Evolutionary conservation across 2,329 filamentous ascomycete genomes (phyloP).

Genomic region (Aspergillus ruber): DNA sequence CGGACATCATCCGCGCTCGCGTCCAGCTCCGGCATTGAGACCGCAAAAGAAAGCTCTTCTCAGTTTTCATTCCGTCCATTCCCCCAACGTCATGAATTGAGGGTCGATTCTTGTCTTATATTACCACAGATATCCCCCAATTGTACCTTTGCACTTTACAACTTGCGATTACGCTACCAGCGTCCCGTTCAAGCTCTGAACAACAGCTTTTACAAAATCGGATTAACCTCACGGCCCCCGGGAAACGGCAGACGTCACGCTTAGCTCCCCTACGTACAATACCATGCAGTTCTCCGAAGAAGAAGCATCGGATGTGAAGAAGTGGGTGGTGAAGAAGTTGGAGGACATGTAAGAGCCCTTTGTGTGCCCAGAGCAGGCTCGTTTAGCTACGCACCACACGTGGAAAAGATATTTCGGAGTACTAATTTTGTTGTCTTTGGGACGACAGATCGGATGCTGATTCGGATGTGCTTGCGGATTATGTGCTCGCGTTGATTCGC

Average conservation of each 20-base stretch:
- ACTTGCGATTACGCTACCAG: neutral
- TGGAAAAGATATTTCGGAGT: neutral
- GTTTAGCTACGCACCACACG: neutral
- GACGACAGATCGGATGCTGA: conserved; percentile 53
- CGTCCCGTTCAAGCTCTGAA: neutral
- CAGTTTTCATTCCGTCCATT: neutral
- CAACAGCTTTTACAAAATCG: neutral
- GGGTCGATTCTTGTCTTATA: neutral
- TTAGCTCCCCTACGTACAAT: neutral
- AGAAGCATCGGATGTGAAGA: conserved; percentile 49
- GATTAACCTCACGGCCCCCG: neutral
- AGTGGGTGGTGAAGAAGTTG: conserved; percentile 53
- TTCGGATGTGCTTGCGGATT: conserved; percentile 55
- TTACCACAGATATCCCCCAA: too few species aligned
- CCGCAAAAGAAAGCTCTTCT: conserved; percentile 7
- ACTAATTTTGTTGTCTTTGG: conserved; percentile 1
- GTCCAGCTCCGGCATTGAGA: conserved; percentile 2
- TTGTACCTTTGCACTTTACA: neutral
- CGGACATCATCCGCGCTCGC: conserved; percentile 15
- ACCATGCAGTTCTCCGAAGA: conserved; percentile 51
- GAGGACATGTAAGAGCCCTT: conserved; percentile 47
- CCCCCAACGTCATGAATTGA: conserved; percentile 1
- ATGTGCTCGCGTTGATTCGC: conserved; percentile 53
- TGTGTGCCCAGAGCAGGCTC: neutral
- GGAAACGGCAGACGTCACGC: neutral